Percentiles rank a stretch among this genome's conserved stretches.
These are phyloP conservation scores for Leccinum barrowsii DNA, from an alignment of 768 basidiomycete genomes.

Conservation along the genomic window DNA sequence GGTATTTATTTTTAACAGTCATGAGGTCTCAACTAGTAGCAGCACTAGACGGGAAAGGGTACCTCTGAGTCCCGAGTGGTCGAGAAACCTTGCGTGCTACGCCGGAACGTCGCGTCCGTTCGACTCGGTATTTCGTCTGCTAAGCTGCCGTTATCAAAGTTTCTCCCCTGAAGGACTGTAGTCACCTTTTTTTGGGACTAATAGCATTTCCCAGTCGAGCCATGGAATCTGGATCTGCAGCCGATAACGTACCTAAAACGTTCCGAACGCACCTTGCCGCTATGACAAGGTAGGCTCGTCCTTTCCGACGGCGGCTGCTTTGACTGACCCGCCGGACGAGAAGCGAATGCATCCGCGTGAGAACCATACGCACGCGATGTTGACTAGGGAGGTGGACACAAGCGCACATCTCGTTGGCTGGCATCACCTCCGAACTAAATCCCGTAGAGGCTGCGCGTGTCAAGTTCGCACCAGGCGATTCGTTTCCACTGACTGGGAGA, in stretches of 20 bases:
- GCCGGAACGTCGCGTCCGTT: not conserved
- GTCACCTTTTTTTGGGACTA: no score
- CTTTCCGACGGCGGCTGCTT: not conserved
- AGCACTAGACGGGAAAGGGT: not conserved
- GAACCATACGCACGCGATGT: constrained; percentile 16
- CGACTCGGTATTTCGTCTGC: not conserved
- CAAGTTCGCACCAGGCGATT: constrained; percentile 33
- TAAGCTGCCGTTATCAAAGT: no score
- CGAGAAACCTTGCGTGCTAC: not conserved
- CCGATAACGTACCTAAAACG: no score
- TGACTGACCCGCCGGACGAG: constrained; percentile 5
- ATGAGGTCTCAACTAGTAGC: not conserved
- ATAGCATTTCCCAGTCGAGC: no score
- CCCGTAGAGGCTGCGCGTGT: constrained; percentile 50
- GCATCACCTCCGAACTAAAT: constrained; percentile 41
- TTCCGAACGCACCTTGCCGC: no score
- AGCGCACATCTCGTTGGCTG: constrained; percentile 55
- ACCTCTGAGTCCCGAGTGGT: not conserved
- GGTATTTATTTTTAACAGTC: not conserved
- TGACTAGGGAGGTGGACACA: constrained; percentile 53
- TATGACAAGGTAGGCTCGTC: no score
- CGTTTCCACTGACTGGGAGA: not conserved
- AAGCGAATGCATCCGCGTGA: not conserved
- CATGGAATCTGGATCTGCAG: no score
- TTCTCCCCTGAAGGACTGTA: not conserved